Evolutionary conservation across 2,329 filamentous ascomycete species (phyloP).

Genomic region (Paramyrothecium roridum): DNA sequence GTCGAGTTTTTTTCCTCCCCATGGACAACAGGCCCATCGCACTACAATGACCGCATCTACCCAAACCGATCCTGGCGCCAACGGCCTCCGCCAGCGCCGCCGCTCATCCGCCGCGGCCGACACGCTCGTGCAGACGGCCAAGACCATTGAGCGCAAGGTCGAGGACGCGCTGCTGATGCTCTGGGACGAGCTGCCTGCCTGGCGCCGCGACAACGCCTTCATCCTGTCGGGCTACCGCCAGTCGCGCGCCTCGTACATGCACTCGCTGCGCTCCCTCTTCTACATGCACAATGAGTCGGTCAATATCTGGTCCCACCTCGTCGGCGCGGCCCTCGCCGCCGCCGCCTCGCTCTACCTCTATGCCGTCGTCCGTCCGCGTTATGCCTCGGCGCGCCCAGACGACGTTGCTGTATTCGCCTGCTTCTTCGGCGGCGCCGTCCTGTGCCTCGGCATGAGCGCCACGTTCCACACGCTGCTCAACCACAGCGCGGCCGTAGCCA

Average conservation of each 20-base stretch:
- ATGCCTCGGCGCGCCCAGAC: slow-evolving; percentile 54
- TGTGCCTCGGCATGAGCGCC: slow-evolving; percentile 77
- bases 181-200: slow-evolving; percentile 57
- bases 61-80: slow-evolving; percentile 1
- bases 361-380: slow-evolving; percentile 59
- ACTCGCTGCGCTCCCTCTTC: slow-evolving; percentile 44
- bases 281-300: slow-evolving; percentile 60
- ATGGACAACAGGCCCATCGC: background rate
- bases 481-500: slow-evolving; percentile 74
- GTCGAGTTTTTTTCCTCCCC: no score
- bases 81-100: slow-evolving; percentile 21
- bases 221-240: slow-evolving; percentile 53
- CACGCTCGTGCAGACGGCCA: slow-evolving; percentile 19
- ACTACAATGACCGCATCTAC: background rate
- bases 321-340: slow-evolving; percentile 62
- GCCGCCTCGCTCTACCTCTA: slow-evolving; percentile 51
- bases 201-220: slow-evolving; percentile 59
- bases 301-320: slow-evolving; percentile 61
- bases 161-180: slow-evolving; percentile 41
- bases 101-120: slow-evolving; percentile 21
- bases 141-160: slow-evolving; percentile 34
- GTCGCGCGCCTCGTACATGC: slow-evolving; percentile 43
- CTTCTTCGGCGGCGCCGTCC: slow-evolving; percentile 73
- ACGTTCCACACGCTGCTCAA: slow-evolving; percentile 84
- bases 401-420: slow-evolving; percentile 73